A percentile compares a stretch with the other conserved stretches of the same genome.
Evolutionary conservation across 352 stramenopile genomes (phyloP).

Genomic region (Globisporangium yorkense): DNA sequence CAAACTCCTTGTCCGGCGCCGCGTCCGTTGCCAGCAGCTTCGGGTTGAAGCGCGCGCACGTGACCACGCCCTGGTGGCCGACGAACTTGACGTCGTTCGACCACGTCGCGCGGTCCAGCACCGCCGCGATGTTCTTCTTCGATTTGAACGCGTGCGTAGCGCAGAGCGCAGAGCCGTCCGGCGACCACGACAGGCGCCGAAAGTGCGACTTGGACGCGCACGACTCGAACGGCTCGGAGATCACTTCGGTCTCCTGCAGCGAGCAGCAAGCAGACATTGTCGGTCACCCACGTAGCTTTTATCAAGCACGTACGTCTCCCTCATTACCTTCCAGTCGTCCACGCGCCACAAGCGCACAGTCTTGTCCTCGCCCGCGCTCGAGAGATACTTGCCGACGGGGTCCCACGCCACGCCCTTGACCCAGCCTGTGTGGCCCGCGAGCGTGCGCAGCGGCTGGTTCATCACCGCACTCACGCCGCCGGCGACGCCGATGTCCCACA

Average conservation of each 20-base stretch:
- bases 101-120: constrained; percentile 75
- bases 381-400: constrained; percentile 85
- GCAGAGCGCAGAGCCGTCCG: constrained; percentile 74
- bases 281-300: neutral
- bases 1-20: constrained; percentile 69
- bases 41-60: constrained; percentile 75
- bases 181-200: constrained; percentile 78
- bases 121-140: constrained; percentile 81
- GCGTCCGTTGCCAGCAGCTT: constrained; percentile 50
- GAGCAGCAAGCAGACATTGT: neutral
- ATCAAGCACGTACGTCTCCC: neutral
- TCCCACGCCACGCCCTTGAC: constrained; percentile 87
- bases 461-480: constrained; percentile 49
- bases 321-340: constrained; percentile 59
- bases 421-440: constrained; percentile 78
- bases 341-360: constrained; percentile 81
- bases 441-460: constrained; percentile 72
- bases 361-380: constrained; percentile 84
- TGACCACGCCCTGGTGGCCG: constrained; percentile 73
- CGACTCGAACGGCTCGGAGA: constrained; percentile 67
- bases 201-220: constrained; percentile 83
- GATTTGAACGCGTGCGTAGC: constrained; percentile 82
- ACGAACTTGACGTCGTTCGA: constrained; percentile 85
- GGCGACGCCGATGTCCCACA: constrained; percentile 71
- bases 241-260: constrained; percentile 35